phyloP scores from a whole-genome alignment of 352 stramenopile genomes.

The Phytophthora hybrid region DNA sequence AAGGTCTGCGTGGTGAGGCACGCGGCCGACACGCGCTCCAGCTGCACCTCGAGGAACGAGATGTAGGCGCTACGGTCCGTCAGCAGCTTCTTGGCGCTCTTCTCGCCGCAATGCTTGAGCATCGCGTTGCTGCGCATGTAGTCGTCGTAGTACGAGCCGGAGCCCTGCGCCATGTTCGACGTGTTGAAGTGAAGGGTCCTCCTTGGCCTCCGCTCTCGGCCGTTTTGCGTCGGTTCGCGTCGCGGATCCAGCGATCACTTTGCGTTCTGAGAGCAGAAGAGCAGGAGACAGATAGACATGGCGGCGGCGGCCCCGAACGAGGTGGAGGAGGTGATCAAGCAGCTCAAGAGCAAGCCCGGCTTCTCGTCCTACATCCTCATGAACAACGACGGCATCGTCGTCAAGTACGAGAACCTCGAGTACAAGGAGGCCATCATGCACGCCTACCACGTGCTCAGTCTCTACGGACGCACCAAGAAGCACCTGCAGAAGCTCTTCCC shows the following conservation, averaged over 20 bases:
- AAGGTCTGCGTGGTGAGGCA: slow-evolving; percentile 78
- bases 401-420: slow-evolving; percentile 93
- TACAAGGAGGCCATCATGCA: slow-evolving; percentile 94
- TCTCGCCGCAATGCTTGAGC: slow-evolving; percentile 67
- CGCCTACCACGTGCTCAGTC: slow-evolving; percentile 90
- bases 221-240: slow-evolving; percentile 22
- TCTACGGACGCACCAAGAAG: slow-evolving; percentile 87
- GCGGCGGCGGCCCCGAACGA: slow-evolving; percentile 86
- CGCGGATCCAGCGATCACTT: background rate
- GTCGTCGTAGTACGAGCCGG: slow-evolving; percentile 83
- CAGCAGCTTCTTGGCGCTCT: slow-evolving; percentile 76
- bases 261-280: too few species aligned
- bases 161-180: slow-evolving; percentile 33
- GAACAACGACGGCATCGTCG: slow-evolving; percentile 95
- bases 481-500: slow-evolving; percentile 89
- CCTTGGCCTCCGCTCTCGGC: background rate
- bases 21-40: slow-evolving; percentile 87
- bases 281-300: slow-evolving; percentile 38
- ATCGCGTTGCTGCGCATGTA: slow-evolving; percentile 84
- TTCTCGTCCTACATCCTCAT: slow-evolving; percentile 93
- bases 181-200: background rate
- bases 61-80: slow-evolving; percentile 90
- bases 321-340: slow-evolving; percentile 93
- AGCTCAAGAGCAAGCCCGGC: slow-evolving; percentile 91
- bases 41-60: slow-evolving; percentile 89